Percentiles rank a stretch among this genome's conserved stretches.
phyloP scores from a whole-genome alignment of 441 rosid species.

The Gossypium lobatum region DNA sequence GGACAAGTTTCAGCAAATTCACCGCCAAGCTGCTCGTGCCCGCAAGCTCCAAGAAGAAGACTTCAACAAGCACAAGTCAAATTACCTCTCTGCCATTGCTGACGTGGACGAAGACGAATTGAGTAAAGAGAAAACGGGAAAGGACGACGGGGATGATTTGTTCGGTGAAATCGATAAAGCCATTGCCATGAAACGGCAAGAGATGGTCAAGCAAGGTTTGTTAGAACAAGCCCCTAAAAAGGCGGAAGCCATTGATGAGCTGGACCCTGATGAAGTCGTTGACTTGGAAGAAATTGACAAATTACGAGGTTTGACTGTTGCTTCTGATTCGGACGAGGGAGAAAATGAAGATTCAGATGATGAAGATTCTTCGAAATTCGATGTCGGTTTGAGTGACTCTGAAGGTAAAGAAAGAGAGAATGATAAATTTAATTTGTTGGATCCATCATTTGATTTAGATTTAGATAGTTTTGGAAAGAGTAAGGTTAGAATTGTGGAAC shows the following conservation, averaged over 20 bases:
- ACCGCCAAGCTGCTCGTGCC: slow-evolving; percentile 68
- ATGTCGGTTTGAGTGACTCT: slow-evolving; percentile 22
- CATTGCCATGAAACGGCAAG: slow-evolving; percentile 69
- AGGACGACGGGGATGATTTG: slow-evolving; percentile 48
- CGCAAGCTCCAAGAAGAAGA: slow-evolving; percentile 73
- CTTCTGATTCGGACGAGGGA: slow-evolving; percentile 35
- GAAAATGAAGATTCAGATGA: slow-evolving; percentile 34
- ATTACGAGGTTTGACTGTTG: slow-evolving; percentile 46
- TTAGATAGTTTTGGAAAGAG: slow-evolving; percentile 55
- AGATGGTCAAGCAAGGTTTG: slow-evolving; percentile 70
- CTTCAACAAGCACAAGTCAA: slow-evolving; percentile 57
- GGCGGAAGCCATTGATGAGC: slow-evolving; percentile 33
- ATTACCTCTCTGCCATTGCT: slow-evolving; percentile 69
- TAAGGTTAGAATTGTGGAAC: slow-evolving; percentile 57
- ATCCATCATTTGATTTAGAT: slow-evolving; percentile 67
- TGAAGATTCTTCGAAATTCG: slow-evolving; percentile 21
- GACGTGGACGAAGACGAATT: slow-evolving; percentile 67
- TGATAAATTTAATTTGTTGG: slow-evolving; percentile 17
- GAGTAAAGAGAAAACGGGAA: slow-evolving; percentile 21
- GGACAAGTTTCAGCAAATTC: slow-evolving; percentile 66
- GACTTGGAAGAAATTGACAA: slow-evolving; percentile 83
- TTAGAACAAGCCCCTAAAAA: slow-evolving; percentile 37
- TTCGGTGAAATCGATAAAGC: slow-evolving; percentile 88
- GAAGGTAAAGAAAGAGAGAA: slow-evolving; percentile 21
- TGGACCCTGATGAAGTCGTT: slow-evolving; percentile 66